These are phyloP conservation scores for Colletotrichum destructivum DNA, from an alignment of 2,329 filamentous ascomycete genomes.

Conservation along the genomic window DNA sequence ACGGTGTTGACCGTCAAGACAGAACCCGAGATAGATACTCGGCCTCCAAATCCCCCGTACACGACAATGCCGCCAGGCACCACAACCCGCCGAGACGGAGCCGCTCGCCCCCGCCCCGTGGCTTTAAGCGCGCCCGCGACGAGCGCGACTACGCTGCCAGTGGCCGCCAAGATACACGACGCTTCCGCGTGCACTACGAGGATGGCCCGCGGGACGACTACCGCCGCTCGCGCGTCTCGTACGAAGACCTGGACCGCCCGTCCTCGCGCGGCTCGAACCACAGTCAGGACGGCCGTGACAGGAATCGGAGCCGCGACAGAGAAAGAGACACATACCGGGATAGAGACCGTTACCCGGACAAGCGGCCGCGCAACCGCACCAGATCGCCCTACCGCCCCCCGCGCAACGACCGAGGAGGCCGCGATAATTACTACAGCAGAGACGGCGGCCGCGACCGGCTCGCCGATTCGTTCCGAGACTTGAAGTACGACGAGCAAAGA, in stretches of 20 bases:
- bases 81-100: constrained; percentile 62
- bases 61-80: constrained; percentile 61
- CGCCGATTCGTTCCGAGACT: constrained; percentile 44
- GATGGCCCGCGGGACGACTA: constrained; percentile 64
- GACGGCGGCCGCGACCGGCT: constrained; percentile 49
- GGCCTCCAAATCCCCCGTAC: constrained; percentile 68
- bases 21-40: constrained; percentile 79
- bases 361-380: constrained; percentile 70
- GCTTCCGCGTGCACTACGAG: constrained; percentile 75
- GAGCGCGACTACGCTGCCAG: constrained; percentile 66
- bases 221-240: constrained; percentile 64
- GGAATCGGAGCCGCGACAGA: constrained; percentile 55
- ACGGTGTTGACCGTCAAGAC: constrained; percentile 92
- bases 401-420: constrained; percentile 54
- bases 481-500: constrained; percentile 63
- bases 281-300: constrained; percentile 67
- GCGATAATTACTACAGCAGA: constrained; percentile 53
- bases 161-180: constrained; percentile 68
- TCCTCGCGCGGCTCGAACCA: constrained; percentile 58
- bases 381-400: constrained; percentile 63
- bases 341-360: constrained; percentile 64
- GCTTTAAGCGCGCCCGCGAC: constrained; percentile 77
- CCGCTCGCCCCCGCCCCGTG: constrained; percentile 70
- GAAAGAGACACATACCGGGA: constrained; percentile 46
- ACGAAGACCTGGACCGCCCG: constrained; percentile 72